Percentiles rank a stretch among this genome's conserved stretches.
Evolutionary conservation across 1,139 yeast genomes (phyloP).

Genomic region (Candida tunisiensis): DNA sequence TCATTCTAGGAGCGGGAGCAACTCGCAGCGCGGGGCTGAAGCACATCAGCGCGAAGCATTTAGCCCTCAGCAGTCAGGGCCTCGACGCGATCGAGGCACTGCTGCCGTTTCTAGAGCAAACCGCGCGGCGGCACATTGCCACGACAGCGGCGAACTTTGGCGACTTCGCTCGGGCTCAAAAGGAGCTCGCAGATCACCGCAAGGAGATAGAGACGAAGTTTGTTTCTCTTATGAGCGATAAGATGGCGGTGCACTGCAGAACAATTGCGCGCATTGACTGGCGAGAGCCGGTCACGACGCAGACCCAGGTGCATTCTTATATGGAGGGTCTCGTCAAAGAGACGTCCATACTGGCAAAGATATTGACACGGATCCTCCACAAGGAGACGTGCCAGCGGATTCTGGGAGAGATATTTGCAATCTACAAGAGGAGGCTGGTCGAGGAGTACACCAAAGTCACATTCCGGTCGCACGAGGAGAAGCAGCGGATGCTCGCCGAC

Average conservation of each 20-base stretch:
- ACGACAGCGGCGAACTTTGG: slow-evolving; percentile 12
- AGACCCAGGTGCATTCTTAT: slow-evolving; percentile 34
- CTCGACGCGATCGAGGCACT: slow-evolving; percentile 26
- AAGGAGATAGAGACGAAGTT: slow-evolving; percentile 49
- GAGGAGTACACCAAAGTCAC: slow-evolving; percentile 38
- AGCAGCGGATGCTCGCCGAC: slow-evolving; percentile 33
- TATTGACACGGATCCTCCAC: slow-evolving; percentile 41
- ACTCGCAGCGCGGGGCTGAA: slow-evolving; percentile 58
- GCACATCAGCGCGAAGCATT: slow-evolving; percentile 60
- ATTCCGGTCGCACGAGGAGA: slow-evolving; percentile 20
- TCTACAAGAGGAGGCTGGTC: slow-evolving; percentile 38
- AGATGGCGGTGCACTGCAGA: slow-evolving; percentile 21
- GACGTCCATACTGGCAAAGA: slow-evolving; percentile 44
- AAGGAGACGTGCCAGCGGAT: slow-evolving; percentile 26
- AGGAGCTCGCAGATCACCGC: slow-evolving; percentile 39
- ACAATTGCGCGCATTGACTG: slow-evolving; percentile 32
- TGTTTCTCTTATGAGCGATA: slow-evolving; percentile 53
- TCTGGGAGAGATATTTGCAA: slow-evolving; percentile 28
- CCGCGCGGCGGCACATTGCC: slow-evolving; percentile 13
- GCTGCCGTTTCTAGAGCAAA: slow-evolving; percentile 19
- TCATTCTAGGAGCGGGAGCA: slow-evolving; percentile 66
- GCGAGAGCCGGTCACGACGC: slow-evolving; percentile 27
- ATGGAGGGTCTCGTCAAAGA: slow-evolving; percentile 57
- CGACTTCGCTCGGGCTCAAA: slow-evolving; percentile 23
- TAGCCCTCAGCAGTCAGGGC: slow-evolving; percentile 52